Evolutionary conservation across 352 stramenopile genomes (phyloP).

Genomic region (Phytopythium sindhum): DNA sequence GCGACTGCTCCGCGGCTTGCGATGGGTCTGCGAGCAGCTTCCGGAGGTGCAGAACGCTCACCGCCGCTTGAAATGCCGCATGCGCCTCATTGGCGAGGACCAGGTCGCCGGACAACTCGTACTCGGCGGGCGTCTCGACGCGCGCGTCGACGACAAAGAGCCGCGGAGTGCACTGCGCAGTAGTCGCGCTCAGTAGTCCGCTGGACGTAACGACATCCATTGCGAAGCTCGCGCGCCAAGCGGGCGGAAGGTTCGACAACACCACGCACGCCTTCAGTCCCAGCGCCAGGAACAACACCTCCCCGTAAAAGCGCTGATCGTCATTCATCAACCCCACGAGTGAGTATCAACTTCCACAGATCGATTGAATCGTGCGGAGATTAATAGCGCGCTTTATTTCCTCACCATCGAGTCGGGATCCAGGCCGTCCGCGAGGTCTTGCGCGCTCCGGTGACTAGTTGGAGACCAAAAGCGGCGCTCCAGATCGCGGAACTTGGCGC

Average conservation of each 20-base stretch:
- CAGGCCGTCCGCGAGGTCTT: constrained; percentile 26
- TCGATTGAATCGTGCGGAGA: background rate
- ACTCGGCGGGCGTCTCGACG: constrained; percentile 43
- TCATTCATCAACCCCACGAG: background rate
- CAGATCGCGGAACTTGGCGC: constrained; percentile 20
- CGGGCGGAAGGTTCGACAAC: constrained; percentile 57
- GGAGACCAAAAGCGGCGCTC: constrained; percentile 35
- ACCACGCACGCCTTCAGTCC: constrained; percentile 64
- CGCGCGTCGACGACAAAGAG: constrained; percentile 23
- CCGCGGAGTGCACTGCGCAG: background rate
- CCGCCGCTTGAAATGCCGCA: constrained; percentile 16
- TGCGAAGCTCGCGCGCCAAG: constrained; percentile 43
- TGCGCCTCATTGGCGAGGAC: constrained; percentile 42
- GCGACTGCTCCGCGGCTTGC: constrained; percentile 16
- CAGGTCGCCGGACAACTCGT: constrained; percentile 39
- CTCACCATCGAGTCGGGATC: constrained; percentile 45
- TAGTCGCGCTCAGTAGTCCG: constrained; percentile 22
- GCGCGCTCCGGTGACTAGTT: constrained; percentile 18
- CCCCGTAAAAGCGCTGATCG: constrained; percentile 55
- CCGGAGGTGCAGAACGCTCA: constrained; percentile 16
- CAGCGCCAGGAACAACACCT: constrained; percentile 61
- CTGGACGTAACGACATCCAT: constrained; percentile 35
- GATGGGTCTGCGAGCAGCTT: background rate
- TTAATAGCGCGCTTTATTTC: background rate
- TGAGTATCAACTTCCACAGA: constrained; percentile 2